phyloP scores from a whole-genome alignment of 129 eudicot species.

The Chrysanthemum makinoi region DNA sequence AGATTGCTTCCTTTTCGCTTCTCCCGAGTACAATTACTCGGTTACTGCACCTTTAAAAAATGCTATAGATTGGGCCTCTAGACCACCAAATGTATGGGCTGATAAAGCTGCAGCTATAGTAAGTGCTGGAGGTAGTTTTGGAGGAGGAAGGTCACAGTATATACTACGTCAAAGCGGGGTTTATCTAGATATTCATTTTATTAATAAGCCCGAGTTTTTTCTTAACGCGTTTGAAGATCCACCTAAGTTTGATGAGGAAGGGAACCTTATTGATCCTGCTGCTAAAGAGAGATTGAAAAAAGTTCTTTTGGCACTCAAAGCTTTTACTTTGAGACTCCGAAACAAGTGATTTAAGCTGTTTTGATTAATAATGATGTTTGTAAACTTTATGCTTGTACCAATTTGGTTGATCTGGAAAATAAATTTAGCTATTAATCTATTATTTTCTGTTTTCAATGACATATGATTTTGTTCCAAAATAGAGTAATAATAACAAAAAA shows the following conservation, averaged over 20 bases:
- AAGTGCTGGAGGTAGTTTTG: slow-evolving; percentile 63
- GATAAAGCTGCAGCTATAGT: slow-evolving; percentile 71
- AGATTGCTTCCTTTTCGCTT: slow-evolving; percentile 60
- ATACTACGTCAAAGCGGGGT: slow-evolving; percentile 74
- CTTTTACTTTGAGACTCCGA: slow-evolving; percentile 49
- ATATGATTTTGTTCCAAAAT: no score
- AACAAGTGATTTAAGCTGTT: slow-evolving; percentile 22
- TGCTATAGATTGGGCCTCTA: slow-evolving; percentile 84
- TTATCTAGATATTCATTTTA: slow-evolving; percentile 65
- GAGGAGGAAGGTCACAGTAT: slow-evolving; percentile 68
- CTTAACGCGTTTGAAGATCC: slow-evolving; percentile 53
- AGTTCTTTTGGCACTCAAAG: slow-evolving; percentile 47
- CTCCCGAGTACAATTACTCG: slow-evolving; percentile 81
- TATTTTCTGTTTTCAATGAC: no score
- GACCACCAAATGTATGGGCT: slow-evolving; percentile 72
- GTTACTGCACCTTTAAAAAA: slow-evolving; percentile 66
- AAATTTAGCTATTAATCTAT: no score
- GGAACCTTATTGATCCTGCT: slow-evolving; percentile 51
- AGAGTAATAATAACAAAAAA: no score
- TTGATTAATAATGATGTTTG: no score
- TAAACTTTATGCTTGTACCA: no score
- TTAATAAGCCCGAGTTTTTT: slow-evolving; percentile 76
- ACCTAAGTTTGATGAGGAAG: slow-evolving; percentile 59
- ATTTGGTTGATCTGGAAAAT: no score
- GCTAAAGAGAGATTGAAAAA: slow-evolving; percentile 46